These are phyloP conservation scores for Cladosporium sp. DNA, from an alignment of 2,329 filamentous ascomycete species.

Conservation along the genomic window DNA sequence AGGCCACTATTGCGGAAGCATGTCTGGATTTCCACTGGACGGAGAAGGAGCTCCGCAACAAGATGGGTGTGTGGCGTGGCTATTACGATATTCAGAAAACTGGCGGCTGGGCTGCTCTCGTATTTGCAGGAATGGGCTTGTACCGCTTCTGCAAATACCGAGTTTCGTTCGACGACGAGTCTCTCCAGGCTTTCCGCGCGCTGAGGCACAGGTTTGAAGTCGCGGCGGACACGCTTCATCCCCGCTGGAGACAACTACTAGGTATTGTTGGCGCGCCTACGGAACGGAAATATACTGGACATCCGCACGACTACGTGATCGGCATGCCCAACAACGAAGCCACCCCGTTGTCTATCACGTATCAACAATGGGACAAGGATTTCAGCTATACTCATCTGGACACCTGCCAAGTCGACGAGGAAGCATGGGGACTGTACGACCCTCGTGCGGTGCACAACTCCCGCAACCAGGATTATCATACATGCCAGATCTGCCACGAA, in stretches of 20 bases:
- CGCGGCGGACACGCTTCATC: constrained; percentile 37
- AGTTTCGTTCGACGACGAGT: constrained; percentile 54
- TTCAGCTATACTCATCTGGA: constrained; percentile 55
- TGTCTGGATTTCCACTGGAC: constrained; percentile 58
- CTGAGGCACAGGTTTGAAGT: constrained; percentile 49
- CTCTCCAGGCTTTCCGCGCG: constrained; percentile 51
- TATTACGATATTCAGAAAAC: constrained; percentile 62
- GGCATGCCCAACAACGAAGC: constrained; percentile 45
- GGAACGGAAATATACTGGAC: constrained; percentile 47
- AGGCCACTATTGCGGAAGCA: constrained; percentile 56
- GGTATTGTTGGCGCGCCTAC: constrained; percentile 49
- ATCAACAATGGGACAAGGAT: constrained; percentile 49
- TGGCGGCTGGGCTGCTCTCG: constrained; percentile 58
- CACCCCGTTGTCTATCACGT: constrained; percentile 50
- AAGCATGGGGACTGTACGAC: constrained; percentile 53
- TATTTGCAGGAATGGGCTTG: constrained; percentile 60
- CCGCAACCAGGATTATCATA: constrained; percentile 32
- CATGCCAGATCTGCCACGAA: constrained; percentile 51
- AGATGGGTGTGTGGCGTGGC: constrained; percentile 57
- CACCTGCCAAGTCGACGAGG: constrained; percentile 52
- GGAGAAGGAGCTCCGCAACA: constrained; percentile 60
- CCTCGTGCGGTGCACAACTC: constrained; percentile 48
- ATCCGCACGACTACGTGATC: constrained; percentile 57
- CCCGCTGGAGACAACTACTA: constrained; percentile 53
- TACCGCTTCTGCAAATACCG: constrained; percentile 61